Conservation (phyloP, 345 rosid genomes). For the Turritis glabra region DNA sequence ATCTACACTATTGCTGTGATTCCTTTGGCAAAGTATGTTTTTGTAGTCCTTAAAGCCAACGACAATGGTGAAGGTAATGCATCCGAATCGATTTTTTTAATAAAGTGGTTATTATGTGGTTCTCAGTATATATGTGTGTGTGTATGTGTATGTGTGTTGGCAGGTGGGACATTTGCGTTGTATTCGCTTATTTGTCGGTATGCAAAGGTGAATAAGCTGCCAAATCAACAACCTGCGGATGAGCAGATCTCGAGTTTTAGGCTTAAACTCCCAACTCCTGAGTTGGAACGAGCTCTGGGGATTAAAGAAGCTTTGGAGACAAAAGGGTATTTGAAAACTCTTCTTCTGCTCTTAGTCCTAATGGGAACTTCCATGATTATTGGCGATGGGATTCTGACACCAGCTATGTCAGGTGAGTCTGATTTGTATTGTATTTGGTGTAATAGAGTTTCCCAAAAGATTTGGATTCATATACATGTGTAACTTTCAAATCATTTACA, state of each 20-base stretch:
- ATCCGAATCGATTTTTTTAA: constrained; percentile 5
- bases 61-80: constrained; percentile 88
- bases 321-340: constrained; percentile 68
- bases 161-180: constrained; percentile 97
- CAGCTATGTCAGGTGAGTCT: constrained; percentile 84
- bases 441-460: background rate
- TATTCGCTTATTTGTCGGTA: constrained; percentile 88
- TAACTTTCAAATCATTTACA: constrained; percentile 7
- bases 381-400: constrained; percentile 96
- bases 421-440: constrained; percentile 4
- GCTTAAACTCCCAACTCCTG: constrained; percentile 94
- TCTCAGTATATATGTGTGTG: constrained; percentile 25
- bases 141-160: constrained; percentile 41
- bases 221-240: constrained; percentile 95
- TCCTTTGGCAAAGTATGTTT: constrained; percentile 86
- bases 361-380: constrained; percentile 98
- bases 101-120: constrained; percentile 50
- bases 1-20: constrained; percentile 90
- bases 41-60: constrained; percentile 95
- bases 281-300: constrained; percentile 76
- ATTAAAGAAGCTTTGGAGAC: constrained; percentile 83
- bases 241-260: constrained; percentile 84
- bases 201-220: constrained; percentile 84
- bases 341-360: constrained; percentile 75
- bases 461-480: background rate